phyloP scores from a whole-genome alignment of 169 alveolate species.

The Plasmodium cynomolgi region DNA sequence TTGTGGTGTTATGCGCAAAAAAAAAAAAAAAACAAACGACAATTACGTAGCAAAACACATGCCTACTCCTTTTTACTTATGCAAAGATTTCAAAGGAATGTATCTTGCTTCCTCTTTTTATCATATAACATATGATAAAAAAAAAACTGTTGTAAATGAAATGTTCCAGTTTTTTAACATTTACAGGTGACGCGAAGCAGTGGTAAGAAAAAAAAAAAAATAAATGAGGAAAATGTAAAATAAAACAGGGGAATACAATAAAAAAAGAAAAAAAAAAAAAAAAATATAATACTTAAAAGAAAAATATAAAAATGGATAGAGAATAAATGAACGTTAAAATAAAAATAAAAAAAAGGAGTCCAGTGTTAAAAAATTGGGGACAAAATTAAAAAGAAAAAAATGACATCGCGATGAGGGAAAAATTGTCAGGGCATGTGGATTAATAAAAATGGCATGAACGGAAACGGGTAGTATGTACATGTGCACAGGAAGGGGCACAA shows the following conservation, averaged over 20 bases:
- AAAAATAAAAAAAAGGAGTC: background rate
- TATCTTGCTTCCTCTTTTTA: constrained; percentile 10
- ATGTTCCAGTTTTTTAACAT: constrained; percentile 1
- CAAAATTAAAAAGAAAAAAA: background rate
- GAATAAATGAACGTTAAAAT: background rate
- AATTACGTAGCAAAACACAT: constrained; percentile 11
- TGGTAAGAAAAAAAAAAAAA: background rate
- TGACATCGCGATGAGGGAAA: background rate
- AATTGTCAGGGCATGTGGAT: background rate
- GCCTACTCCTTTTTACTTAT: constrained; percentile 4
- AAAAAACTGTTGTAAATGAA: constrained; percentile 22
- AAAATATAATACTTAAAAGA: background rate
- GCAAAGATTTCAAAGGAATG: background rate
- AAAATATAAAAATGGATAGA: constrained; percentile 7
- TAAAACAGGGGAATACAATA: background rate
- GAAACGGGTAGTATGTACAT: background rate
- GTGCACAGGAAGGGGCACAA: background rate
- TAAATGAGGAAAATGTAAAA: background rate
- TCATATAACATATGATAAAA: background rate
- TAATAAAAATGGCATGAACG: background rate
- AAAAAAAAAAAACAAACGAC: constrained; percentile 17
- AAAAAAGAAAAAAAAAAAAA: background rate
- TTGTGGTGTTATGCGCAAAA: background rate
- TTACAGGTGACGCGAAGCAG: background rate
- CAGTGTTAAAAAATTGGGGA: background rate